Evolutionary conservation across 2,329 filamentous ascomycete species (phyloP), one percentile per base, ranked within the genome.

Genomic region (Aspergillus aculeatinus): DNA sequence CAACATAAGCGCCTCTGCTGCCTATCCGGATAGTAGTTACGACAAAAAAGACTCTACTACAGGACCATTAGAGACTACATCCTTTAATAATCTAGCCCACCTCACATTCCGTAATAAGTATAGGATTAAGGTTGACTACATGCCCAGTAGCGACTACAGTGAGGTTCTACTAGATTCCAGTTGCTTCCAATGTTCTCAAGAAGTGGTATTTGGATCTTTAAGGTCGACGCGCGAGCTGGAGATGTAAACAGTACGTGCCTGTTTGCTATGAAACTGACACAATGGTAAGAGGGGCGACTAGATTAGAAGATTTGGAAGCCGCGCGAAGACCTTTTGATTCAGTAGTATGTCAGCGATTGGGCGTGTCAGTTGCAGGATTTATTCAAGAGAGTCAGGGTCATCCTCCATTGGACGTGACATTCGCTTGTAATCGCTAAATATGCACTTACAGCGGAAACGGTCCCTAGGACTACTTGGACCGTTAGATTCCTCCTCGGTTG

Each of bases 151-250:
- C 60, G 57, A 14, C 51, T 25, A 48, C 48, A 62, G 55, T 33
- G 55, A 64, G 2, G 48, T 64, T 11, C 54, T 58, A 49, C 54
- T 62, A 48, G 60, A 60, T 60, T 64, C 27, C 57, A 64, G 44
- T 35, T 58, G 55, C 57, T 29, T 57, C 51, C 57, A 49, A 59
- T 64, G 25, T 64, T 53, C 51, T 51, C 59, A 48, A 62, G 21
- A 42, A 62, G 55, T 23, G 62, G 62, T 48, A 56, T 62, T 55
- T 64, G 60, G 62, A 60, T 60, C 44, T 62, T 53, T 29, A 60
- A 60, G 42, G 58, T 62, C 23, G 62, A 64, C 29, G 49, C 48
- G n/a, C 55, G 62, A 55, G 6, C 54, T 21, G 51, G 62, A 58
- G 62, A 64, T 62, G 6, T 3, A 55, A 50, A 58, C 9, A 62